Base-by-base conservation (phyloP, 192 early-diverging fungal species). In the Dissophora ornata region DNA sequence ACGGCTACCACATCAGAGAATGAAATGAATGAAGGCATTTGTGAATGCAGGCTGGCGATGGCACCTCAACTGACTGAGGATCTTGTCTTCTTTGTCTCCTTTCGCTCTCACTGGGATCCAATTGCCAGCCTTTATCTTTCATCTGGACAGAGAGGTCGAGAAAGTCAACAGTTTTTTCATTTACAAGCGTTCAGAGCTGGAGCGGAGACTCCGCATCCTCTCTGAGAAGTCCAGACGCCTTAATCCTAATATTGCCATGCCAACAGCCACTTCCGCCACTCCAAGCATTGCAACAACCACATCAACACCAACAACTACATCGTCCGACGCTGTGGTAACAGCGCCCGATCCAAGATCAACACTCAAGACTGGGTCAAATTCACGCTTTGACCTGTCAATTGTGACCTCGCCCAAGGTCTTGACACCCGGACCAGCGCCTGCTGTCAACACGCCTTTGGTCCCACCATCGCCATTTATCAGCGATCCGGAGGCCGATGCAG, bases 111-210 rank as follows among this genome's bases (percentile, higher is more conserved):
- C n/a, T n/a, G n/a, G n/a, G n/a, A n/a, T n/a, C n/a, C n/a, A n/a
- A n/a, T n/a, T n/a, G n/a, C n/a, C 82, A 79, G 87, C 85, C 15
- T 94, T 95, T 79, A 90, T 95, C 57, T 96, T 90, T 64, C 83
- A 85, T 38, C 80, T 96, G 46, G 94, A 96, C 59, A 83, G 93
- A 67, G 94, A 96, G 57, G 66, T 96, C 6, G 93, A 96, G 67
- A 94, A 94, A 80, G 88, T 93, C 77, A 91, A 95, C 45, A 79
- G 81, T 10, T 94, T 94, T 62, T 94, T 93, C 58, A 63, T 89
- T 19, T 89, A 92, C 65, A 95, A 95, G 60, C 90, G 91, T 56
- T 79, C 83, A 11, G 90, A 94, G 51, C 79, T 93, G 30, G 90
- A 92, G 57, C 81, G 90, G 4, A 84, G 91, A 5, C 82, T 93